phyloP scores from a whole-genome alignment of 2,329 filamentous ascomycete species.

The Ascochyta koolunga region DNA sequence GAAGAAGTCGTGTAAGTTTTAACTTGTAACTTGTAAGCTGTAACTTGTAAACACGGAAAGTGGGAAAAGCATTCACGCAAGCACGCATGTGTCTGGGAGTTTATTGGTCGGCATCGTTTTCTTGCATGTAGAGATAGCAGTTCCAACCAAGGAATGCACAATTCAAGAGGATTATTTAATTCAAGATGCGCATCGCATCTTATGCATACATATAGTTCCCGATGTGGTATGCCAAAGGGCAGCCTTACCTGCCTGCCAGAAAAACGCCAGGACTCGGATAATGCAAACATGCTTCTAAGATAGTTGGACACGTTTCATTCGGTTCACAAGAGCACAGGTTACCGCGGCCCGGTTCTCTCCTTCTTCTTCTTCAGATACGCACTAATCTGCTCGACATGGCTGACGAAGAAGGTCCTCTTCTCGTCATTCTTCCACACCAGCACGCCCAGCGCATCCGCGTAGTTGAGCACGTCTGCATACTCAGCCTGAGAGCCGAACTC shows the following conservation, averaged over 20 bases:
- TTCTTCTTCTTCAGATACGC: constrained; percentile 70
- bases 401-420: constrained; percentile 88
- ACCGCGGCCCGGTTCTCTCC: constrained; percentile 18
- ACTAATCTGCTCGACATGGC: constrained; percentile 84
- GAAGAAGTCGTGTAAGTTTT: not conserved
- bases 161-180: no score
- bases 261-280: not conserved
- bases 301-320: no score
- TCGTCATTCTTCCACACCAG: constrained; percentile 83
- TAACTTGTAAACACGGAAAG: no score
- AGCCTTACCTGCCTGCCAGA: no score
- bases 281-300: not conserved
- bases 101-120: not conserved
- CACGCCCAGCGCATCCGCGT: constrained; percentile 90
- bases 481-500: constrained; percentile 78
- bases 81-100: not conserved
- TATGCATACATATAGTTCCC: not conserved
- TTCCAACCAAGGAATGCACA: not conserved
- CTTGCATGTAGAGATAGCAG: not conserved
- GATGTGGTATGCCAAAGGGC: not conserved
- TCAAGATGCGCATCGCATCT: no score
- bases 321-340: not conserved
- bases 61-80: not conserved
- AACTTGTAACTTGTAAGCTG: no score
- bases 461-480: constrained; percentile 71